Conservation (phyloP, 2,329 filamentous ascomycete species). For the Arachnomyces sp. region DNA sequence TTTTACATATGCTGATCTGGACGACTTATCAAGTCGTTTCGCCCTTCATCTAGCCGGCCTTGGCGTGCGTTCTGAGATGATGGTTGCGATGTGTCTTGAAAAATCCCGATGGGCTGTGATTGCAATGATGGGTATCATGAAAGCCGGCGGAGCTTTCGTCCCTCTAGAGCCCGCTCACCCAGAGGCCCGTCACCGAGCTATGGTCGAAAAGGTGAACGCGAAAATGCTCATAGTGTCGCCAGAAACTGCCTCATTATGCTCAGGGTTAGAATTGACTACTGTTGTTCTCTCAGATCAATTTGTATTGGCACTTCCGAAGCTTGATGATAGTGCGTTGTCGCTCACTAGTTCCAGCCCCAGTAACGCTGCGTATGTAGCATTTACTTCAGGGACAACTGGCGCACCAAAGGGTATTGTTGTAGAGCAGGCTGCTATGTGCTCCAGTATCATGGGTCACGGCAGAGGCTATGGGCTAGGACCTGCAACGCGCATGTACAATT, state of each 20-base stretch:
- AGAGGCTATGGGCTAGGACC: conserved; percentile 29
- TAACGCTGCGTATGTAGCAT: conserved; percentile 48
- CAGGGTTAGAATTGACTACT: conserved; percentile 17
- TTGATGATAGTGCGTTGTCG: conserved; percentile 10
- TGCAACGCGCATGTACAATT: conserved; percentile 24
- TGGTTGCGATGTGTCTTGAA: conserved; percentile 2
- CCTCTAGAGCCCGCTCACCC: conserved; percentile 35
- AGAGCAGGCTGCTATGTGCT: conserved; percentile 46
- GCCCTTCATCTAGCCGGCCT: conserved; percentile 32
- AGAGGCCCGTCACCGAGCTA: conserved; percentile 25
- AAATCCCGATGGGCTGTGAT: conserved; percentile 30
- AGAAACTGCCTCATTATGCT: conserved; percentile 16
- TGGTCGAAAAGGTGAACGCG: conserved; percentile 26
- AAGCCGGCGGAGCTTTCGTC: conserved; percentile 36
- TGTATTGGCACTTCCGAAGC: conserved; percentile 17
- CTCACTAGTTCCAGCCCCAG: conserved; percentile 20
- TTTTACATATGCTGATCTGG: conserved; percentile 41
- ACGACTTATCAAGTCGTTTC: conserved; percentile 35
- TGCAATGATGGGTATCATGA: conserved; percentile 34
- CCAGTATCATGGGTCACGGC: conserved; percentile 41
- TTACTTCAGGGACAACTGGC: conserved; percentile 50
- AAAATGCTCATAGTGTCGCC: conserved; percentile 27
- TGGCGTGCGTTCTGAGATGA: conserved; percentile 12
- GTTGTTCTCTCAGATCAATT: conserved; percentile 22
- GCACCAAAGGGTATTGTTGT: conserved; percentile 50